Evolutionary conservation across 2,329 filamentous ascomycete genomes (phyloP).

Genomic region (Fusarium metavorans): DNA sequence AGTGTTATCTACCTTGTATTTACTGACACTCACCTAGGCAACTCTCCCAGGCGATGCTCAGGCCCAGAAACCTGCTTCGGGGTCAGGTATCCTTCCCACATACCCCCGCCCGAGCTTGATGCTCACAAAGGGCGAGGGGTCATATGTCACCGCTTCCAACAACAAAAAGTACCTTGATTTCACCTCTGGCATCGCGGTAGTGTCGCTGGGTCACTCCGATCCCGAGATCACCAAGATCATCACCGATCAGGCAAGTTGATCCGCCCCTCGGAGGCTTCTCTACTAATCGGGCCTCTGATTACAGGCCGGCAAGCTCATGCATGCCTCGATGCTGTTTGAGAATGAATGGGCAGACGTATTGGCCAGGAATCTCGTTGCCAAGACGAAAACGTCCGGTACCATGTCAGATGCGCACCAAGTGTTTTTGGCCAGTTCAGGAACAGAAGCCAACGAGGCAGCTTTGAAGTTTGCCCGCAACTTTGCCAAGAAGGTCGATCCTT

Average conservation of each 20-base stretch:
- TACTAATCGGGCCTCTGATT: neutral
- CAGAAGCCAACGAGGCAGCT: constrained; percentile 9
- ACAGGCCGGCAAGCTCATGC: constrained; percentile 8
- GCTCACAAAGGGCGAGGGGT: constrained; percentile 1
- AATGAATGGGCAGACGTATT: constrained; percentile 11
- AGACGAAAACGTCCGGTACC: constrained; percentile 2
- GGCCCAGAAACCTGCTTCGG: neutral
- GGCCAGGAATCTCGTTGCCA: neutral
- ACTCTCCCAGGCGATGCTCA: neutral
- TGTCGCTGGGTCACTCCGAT: constrained; percentile 3
- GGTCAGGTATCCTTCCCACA: constrained; percentile 4
- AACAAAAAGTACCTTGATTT: constrained; percentile 7
- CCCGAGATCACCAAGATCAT: constrained; percentile 3
- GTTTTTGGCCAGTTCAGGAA: constrained; percentile 3
- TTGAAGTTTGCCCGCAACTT: constrained; percentile 13
- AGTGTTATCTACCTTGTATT: too few species aligned
- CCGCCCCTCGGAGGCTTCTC: neutral
- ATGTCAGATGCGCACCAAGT: constrained; percentile 11
- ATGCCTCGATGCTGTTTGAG: constrained; percentile 6
- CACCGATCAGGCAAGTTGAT: neutral
- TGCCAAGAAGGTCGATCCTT: neutral
- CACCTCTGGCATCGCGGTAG: constrained; percentile 5
- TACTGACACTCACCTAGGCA: neutral
- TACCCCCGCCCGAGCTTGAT: constrained; percentile 7
- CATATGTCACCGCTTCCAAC: neutral